Conservation (phyloP, 1,139 yeast species). For the Suhomyces atakaporum region DNA sequence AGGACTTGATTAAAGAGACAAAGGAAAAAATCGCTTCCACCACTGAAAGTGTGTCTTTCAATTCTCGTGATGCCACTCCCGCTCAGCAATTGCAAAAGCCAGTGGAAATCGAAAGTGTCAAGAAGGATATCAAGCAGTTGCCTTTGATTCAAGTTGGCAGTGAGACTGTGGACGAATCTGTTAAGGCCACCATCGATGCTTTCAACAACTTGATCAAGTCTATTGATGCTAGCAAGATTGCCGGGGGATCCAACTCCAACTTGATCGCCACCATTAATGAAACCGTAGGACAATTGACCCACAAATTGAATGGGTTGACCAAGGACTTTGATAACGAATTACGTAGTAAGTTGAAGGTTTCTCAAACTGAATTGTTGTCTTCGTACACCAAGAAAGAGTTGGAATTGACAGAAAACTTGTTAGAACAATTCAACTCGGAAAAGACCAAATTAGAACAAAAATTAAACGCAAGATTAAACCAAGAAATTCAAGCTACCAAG, state of each 20-base stretch:
- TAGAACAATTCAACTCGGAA: conserved; percentile 52
- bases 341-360: conserved; percentile 35
- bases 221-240: conserved; percentile 42
- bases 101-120: conserved; percentile 41
- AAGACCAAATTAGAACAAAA: conserved; percentile 64
- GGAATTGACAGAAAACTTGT: conserved; percentile 50
- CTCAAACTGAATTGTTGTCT: conserved; percentile 54
- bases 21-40: conserved; percentile 28
- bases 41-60: conserved; percentile 24
- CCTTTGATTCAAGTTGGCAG: conserved; percentile 37
- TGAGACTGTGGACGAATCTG: conserved; percentile 43
- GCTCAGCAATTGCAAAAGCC: conserved; percentile 50
- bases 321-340: conserved; percentile 46
- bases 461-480: conserved; percentile 58
- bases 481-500: conserved; percentile 71
- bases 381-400: conserved; percentile 60
- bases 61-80: conserved; percentile 34
- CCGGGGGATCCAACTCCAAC: conserved; percentile 28
- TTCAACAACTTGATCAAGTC: conserved; percentile 55
- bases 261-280: conserved; percentile 36
- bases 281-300: conserved; percentile 34
- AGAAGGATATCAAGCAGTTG: conserved; percentile 33
- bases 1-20: conserved; percentile 40
- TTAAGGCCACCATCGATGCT: conserved; percentile 48
- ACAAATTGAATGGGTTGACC: conserved; percentile 38